phyloP scores from a whole-genome alignment of 139 green algal genomes.

The Closterium sp. region DNA sequence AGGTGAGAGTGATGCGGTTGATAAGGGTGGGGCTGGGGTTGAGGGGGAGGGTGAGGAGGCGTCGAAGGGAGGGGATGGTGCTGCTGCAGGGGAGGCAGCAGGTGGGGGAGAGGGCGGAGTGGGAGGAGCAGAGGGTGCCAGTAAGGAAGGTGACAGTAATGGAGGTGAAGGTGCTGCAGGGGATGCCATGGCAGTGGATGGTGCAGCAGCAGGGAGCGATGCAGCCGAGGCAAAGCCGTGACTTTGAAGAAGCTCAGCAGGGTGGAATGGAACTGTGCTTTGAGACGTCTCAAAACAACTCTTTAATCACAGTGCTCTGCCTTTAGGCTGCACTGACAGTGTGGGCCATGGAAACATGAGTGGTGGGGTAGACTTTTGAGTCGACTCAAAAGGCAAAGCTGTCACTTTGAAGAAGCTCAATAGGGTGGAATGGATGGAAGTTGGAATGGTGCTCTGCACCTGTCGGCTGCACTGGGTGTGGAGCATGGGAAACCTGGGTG shows the following conservation, averaged over 20 bases:
- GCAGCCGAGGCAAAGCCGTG: background rate
- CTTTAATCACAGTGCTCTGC: too few relatives aligned
- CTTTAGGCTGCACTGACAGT: too few relatives aligned
- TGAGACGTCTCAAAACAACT: too few relatives aligned
- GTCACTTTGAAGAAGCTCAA: too few relatives aligned
- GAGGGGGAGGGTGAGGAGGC: background rate
- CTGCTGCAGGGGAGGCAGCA: background rate
- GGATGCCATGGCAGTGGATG: background rate
- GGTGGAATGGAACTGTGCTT: background rate
- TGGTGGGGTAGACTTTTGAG: too few relatives aligned
- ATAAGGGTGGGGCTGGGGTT: background rate
- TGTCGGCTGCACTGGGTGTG: too few relatives aligned
- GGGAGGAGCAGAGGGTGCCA: background rate
- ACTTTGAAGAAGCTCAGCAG: background rate
- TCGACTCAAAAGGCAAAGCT: too few relatives aligned
- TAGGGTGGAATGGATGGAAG: too few relatives aligned
- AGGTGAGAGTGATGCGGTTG: background rate
- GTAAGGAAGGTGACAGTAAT: too few relatives aligned
- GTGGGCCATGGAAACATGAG: too few relatives aligned
- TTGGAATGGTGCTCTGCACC: too few relatives aligned
- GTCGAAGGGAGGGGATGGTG: background rate
- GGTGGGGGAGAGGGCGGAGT: background rate
- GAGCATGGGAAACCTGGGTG: too few relatives aligned
- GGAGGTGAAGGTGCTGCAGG: background rate
- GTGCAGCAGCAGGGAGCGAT: background rate